Conservation (phyloP, 306 rosid species). For the Erythrophleum fordii region DNA sequence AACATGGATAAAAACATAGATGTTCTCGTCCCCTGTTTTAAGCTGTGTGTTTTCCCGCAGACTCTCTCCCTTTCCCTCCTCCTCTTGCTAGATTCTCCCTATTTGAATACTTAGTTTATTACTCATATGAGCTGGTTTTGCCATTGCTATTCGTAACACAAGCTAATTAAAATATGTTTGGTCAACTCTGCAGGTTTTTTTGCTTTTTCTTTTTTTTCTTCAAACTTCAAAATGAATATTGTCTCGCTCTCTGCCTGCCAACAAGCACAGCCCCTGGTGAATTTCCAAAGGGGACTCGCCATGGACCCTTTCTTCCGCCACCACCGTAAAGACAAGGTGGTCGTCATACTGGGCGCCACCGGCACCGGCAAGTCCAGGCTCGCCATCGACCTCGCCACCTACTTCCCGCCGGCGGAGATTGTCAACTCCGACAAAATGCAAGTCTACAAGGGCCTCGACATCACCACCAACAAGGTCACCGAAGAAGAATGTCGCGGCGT, state of each 20-base stretch:
- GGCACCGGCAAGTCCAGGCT: constrained; percentile 83
- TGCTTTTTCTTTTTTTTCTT: background rate
- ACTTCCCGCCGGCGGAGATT: constrained; percentile 62
- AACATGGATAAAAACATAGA: background rate
- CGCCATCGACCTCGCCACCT: constrained; percentile 75
- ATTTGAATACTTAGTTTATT: background rate
- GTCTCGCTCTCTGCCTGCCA: constrained; percentile 53
- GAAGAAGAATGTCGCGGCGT: constrained; percentile 66
- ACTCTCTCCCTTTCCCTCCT: background rate
- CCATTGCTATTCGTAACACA: constrained; percentile 5
- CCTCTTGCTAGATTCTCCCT: constrained; percentile 26
- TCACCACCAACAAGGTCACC: constrained; percentile 73
- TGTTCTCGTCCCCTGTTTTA: constrained; percentile 34
- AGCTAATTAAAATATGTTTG: constrained; percentile 18
- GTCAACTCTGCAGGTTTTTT: constrained; percentile 53
- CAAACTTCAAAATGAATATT: constrained; percentile 29
- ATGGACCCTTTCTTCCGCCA: constrained; percentile 52
- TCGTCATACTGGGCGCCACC: constrained; percentile 80
- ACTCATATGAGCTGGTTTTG: constrained; percentile 21
- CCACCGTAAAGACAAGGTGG: constrained; percentile 60
- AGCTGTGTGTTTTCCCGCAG: constrained; percentile 27
- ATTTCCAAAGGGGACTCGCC: constrained; percentile 48
- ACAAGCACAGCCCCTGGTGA: constrained; percentile 51
- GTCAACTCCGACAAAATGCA: constrained; percentile 89
- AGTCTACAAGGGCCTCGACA: constrained; percentile 73